These are phyloP conservation scores for Metschnikowia reukaufii DNA, from an alignment of 805 yeast species.

Conservation along the genomic window DNA sequence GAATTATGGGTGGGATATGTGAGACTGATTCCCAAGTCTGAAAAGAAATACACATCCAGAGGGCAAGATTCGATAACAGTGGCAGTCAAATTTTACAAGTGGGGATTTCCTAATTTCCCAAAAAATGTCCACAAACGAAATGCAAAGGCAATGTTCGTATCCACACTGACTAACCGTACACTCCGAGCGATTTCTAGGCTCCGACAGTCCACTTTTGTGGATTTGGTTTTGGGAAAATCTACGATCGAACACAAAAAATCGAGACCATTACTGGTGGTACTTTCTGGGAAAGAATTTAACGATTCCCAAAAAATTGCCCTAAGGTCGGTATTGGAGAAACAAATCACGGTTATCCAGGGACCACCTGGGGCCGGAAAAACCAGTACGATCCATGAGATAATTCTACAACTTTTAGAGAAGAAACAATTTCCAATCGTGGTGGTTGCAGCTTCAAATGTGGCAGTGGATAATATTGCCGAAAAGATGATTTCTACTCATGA, in stretches of 20 bases:
- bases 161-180: not conserved
- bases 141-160: not conserved
- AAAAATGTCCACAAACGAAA: not conserved
- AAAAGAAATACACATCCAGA: not conserved
- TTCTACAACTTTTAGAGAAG: not conserved
- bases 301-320: slow-evolving; percentile 57
- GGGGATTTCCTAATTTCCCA: not conserved
- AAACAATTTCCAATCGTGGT: slow-evolving; percentile 66
- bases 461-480: slow-evolving; percentile 75
- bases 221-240: not conserved
- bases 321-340: slow-evolving; percentile 62
- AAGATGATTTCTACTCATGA: slow-evolving; percentile 53
- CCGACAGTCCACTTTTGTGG: not conserved
- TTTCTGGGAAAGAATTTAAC: not conserved
- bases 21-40: not conserved
- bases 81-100: not conserved
- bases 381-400: slow-evolving; percentile 85
- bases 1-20: not conserved
- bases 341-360: slow-evolving; percentile 91
- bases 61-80: not conserved
- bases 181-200: not conserved
- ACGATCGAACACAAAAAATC: not conserved
- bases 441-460: slow-evolving; percentile 75
- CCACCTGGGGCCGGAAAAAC: slow-evolving; percentile 99
- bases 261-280: not conserved